Base-by-base conservation (phyloP, 805 yeast genomes). In the Cyberlindnera bimundalis region DNA sequence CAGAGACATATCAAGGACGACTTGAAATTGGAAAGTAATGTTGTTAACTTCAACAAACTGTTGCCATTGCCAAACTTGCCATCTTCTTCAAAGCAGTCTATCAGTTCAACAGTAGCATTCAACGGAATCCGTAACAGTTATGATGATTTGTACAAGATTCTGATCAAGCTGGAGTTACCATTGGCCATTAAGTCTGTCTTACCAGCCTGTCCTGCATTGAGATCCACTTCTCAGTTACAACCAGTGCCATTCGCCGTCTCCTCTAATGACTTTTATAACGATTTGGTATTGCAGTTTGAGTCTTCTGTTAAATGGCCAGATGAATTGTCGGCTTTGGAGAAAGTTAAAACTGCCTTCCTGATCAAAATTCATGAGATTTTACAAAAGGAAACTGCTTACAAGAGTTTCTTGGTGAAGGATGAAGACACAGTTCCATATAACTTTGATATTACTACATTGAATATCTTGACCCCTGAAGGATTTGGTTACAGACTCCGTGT, bases 291-390 rank as follows among this genome's bases (percentile, higher is more conserved):
- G 27, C 96, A 90, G 62, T 87, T 93, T 61, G 99, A 93, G 65
- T 70, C 85, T 4, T 86, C 96, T 2, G 73, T 77, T n/a, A 79
- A 80, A 60, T 93, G 99, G 99, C 99, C 99, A 2, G 95, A 86
- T 61, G 96, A 93, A 59, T 60, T 88, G 6, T 65, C 71, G 29
- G 89, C 96, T 2, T 65, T 89, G 40, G 98, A 93, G 60, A 81
- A 84, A 55, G 84, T 96, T 13, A 93, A 93, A 58, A 78, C 95
- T 24, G 98, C 98, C 7, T 87, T 93, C 51, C 66, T 91, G 52
- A 60, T 93, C 39, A 84, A 84, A 52, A 76, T 90, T 17, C 74
- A 78, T 37, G 75, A 76, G 35, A 43, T 75, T 16, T 55, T 63
- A 6, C 40, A 58, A 7, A 66, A 68, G 42, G 76, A 77, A 38